These are phyloP conservation scores for Colletotrichum musicola DNA, from an alignment of 2,329 filamentous ascomycete genomes.

Conservation along the genomic window DNA sequence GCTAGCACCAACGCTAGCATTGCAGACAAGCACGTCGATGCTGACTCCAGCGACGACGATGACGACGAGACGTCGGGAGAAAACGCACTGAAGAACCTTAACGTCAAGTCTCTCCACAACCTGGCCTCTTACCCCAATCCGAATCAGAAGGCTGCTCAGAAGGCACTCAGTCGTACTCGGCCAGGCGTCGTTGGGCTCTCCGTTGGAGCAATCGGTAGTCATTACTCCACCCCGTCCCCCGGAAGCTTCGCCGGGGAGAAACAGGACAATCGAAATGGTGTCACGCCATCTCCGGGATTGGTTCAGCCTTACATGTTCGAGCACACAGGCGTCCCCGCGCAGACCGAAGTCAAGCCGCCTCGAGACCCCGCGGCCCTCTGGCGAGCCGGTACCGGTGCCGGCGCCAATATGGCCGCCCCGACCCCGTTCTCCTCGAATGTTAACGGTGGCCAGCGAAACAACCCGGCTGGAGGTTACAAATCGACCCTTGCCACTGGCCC, in stretches of 20 bases:
- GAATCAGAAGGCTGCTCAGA: conserved; percentile 64
- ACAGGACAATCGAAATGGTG: conserved; percentile 9
- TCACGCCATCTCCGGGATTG: conserved; percentile 20
- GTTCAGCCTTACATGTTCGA: conserved; percentile 20
- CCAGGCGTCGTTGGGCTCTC: conserved; percentile 35
- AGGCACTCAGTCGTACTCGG: conserved; percentile 53
- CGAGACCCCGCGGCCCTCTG: conserved; percentile 16
- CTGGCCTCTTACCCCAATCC: conserved; percentile 69
- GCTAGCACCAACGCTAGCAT: conserved; percentile 44
- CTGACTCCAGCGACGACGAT: conserved; percentile 42
- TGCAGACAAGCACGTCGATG: conserved; percentile 42
- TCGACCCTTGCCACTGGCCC: conserved; percentile 48
- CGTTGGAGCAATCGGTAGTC: conserved; percentile 39
- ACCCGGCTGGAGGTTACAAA: conserved; percentile 36
- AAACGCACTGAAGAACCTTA: conserved; percentile 52
- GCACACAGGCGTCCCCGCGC: conserved; percentile 2
- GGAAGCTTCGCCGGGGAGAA: conserved; percentile 1
- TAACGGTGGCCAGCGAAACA: conserved; percentile 16
- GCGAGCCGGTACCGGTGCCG: conserved; percentile 3
- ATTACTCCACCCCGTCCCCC: conserved; percentile 30
- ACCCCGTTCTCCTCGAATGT: conserved; percentile 3
- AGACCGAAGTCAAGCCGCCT: conserved; percentile 9
- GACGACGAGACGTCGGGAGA: conserved; percentile 46
- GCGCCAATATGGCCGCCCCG: conserved; percentile 30
- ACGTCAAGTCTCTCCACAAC: conserved; percentile 64